phyloP scores from a whole-genome alignment of 306 rosid genomes.

The Lathyrus oleraceus region DNA sequence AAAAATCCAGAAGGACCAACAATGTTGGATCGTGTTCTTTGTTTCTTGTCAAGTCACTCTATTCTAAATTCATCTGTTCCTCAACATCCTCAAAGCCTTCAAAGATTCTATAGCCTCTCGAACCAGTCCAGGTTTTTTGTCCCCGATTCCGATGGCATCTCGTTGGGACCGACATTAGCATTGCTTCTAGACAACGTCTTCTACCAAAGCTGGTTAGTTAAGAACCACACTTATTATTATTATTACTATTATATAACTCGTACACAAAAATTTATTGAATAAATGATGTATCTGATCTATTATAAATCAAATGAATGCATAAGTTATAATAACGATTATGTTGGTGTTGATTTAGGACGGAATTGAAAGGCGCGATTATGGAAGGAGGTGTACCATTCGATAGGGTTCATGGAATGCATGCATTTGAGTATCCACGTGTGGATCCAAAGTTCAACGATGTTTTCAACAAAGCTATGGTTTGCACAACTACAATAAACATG shows the following conservation, averaged over 20 bases:
- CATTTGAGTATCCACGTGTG: conserved; percentile 37
- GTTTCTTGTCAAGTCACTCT: conserved; percentile 49
- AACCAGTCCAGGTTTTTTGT: conserved; percentile 40
- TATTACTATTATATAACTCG: too few species aligned
- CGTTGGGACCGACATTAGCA: conserved; percentile 30
- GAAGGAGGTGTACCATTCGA: conserved; percentile 55
- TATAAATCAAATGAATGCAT: too few species aligned
- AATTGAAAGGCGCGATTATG: conserved; percentile 41
- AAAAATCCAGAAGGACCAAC: conserved; percentile 46
- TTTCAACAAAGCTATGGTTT: conserved; percentile 54
- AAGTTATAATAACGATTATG: too few species aligned
- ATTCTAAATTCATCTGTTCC: conserved; percentile 38
- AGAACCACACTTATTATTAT: too few species aligned
- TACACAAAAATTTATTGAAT: too few species aligned
- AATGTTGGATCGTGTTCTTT: conserved; percentile 61
- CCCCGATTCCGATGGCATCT: conserved; percentile 43
- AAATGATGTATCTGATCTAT: too few species aligned
- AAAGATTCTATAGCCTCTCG: conserved; percentile 40
- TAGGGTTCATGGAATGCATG: conserved; percentile 45
- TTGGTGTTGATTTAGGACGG: not conserved
- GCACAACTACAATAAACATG: conserved; percentile 21
- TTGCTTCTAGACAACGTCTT: conserved; percentile 43
- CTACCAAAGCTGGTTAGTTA: conserved; percentile 49
- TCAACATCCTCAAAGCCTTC: not conserved
- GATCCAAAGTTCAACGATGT: conserved; percentile 46